Conservation (phyloP, 306 rosid genomes). For the Gynostemma pentaphyllum region DNA sequence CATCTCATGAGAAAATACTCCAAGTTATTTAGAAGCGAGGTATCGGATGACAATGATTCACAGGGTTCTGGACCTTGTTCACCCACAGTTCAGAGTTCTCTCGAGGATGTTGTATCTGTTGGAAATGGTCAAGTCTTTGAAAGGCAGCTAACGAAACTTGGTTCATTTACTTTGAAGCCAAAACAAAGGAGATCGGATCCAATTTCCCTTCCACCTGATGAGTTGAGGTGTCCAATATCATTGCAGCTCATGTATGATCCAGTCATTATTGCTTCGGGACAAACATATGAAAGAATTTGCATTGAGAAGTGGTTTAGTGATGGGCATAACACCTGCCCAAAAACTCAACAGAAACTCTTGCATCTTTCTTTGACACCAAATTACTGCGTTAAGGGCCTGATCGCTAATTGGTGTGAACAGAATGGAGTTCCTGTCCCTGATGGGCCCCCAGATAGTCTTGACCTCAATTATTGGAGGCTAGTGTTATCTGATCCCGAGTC, state of each 20-base stretch:
- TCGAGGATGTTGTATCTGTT: constrained; percentile 41
- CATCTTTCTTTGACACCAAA: constrained; percentile 87
- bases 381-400: constrained; percentile 89
- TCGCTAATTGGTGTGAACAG: constrained; percentile 95
- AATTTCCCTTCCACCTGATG: constrained; percentile 78
- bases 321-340: constrained; percentile 89
- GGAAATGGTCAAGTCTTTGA: constrained; percentile 67
- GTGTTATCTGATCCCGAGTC: constrained; percentile 72
- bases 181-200: constrained; percentile 43
- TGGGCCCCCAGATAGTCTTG: constrained; percentile 87
- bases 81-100: constrained; percentile 67
- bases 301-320: constrained; percentile 91
- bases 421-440: constrained; percentile 69
- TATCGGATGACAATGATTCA: constrained; percentile 87
- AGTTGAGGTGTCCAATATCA: constrained; percentile 91
- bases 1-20: constrained; percentile 96
- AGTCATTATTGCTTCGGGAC: constrained; percentile 91
- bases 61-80: constrained; percentile 97
- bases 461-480: constrained; percentile 88
- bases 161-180: constrained; percentile 60
- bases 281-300: constrained; percentile 87
- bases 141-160: constrained; percentile 59
- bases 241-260: constrained; percentile 95
- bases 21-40: constrained; percentile 84
- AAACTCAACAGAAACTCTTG: constrained; percentile 71